Evolutionary conservation across 1,284 basidiomycete species (phyloP), one percentile per base, ranked within the genome.

Genomic region (Athelia psychrophila): DNA sequence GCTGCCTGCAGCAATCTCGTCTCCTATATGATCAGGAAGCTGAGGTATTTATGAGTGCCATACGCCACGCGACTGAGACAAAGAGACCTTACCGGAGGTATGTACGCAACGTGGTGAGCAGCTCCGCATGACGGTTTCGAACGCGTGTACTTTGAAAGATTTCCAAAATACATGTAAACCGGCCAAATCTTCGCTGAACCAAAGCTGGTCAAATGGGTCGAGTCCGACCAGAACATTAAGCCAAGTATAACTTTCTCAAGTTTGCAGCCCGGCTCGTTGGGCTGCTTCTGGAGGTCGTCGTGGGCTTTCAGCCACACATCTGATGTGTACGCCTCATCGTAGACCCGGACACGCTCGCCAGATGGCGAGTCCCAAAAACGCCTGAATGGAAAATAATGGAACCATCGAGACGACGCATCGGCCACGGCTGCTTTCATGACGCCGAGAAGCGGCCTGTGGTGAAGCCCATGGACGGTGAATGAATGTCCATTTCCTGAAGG

Each of bases 291-390:
- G 18, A 70, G 35, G 1, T 52, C 53, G 4, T 57, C 52, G 24
- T 74, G 57, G 27, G 66, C 66, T 0, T 58, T 47, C 1, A 67
- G 30, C 54, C 68, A 67, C 0, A 62, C 60, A 51, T 66, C 55
- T 0, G 68, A 62, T 3, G 60, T 64, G 46, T 70, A 75, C 0
- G 73, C 27, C 47, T 75, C 71, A 1, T 57, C 59, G 24, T 63
- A 57, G 1, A 73, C 35, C 0, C 59, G 58, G 47, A 67, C 52
- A 0, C 48, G 24, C 13, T 47, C 20, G 8, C 2, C n/a, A 19
- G 53, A 44, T 0, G 56, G 47, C 16, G 58, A 53, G 54, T n/a
- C n/a, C n/a, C n/a, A n/a, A n/a, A n/a, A n/a, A n/a, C n/a, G n/a
- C n/a, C n/a, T n/a, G n/a, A n/a, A n/a, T n/a, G n/a, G n/a, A n/a